Conservation (phyloP, 2,329 filamentous ascomycete species). For the Rasamsonia emersonii region DNA sequence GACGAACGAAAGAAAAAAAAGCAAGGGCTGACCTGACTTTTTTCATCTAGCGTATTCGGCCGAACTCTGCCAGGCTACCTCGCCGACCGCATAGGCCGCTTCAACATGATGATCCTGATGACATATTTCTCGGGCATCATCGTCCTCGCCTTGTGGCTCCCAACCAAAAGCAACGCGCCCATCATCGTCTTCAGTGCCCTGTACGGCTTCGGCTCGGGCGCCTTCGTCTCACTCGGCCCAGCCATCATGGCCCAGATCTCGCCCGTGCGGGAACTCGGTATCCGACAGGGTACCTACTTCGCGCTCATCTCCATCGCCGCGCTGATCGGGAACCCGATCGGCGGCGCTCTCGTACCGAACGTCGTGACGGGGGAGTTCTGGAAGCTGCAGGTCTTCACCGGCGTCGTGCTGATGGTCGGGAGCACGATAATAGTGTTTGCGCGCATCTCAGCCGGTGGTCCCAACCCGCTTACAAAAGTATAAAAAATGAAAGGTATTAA, state of each 20-base stretch:
- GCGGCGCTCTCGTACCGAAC: no score
- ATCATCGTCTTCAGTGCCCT: slow-evolving; percentile 55
- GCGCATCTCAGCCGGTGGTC: no score
- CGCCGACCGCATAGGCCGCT: slow-evolving; percentile 46
- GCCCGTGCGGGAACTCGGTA: slow-evolving; percentile 59
- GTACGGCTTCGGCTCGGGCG: slow-evolving; percentile 60
- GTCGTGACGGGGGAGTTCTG: no score
- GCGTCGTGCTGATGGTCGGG: no score
- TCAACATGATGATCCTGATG: slow-evolving; percentile 47
- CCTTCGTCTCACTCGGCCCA: slow-evolving; percentile 54
- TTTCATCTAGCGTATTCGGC: slow-evolving; percentile 40
- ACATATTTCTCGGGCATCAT: slow-evolving; percentile 37
- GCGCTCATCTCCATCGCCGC: slow-evolving; percentile 53
- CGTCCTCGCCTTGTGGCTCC: slow-evolving; percentile 47
- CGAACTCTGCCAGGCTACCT: slow-evolving; percentile 47
- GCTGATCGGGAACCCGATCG: slow-evolving; percentile 59
- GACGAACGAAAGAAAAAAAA: no score
- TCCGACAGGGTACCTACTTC: slow-evolving; percentile 56
- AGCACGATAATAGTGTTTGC: no score
- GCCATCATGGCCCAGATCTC: slow-evolving; percentile 62
- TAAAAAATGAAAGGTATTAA: no score
- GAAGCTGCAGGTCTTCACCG: no score
- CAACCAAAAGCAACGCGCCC: slow-evolving; percentile 42
- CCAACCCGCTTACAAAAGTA: no score
- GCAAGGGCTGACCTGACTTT: background rate